Evolutionary conservation across 106 monocot species (phyloP), one percentile per base, ranked within the genome.

Genomic region (Acanthochlamys bracteata): DNA sequence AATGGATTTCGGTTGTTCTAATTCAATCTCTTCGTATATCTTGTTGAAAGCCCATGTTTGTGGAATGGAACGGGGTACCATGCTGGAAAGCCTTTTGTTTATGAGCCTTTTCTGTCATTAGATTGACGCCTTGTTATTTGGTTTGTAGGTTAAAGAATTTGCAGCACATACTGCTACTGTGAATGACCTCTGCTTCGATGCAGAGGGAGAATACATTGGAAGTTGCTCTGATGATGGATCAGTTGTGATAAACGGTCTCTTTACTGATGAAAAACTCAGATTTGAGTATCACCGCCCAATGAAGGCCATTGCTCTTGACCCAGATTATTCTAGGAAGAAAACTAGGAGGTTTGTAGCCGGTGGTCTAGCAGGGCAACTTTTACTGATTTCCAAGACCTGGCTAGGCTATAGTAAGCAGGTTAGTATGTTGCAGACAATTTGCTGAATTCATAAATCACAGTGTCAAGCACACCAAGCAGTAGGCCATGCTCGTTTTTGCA

Each of bases 141-240:
- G n/a, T n/a, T n/a, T 81, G 33, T 76, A 98, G 96, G 84, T 98
- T 16, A 98, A 91, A 78, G 85, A 88, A 71, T 84, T 91, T 78
- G 67, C 67, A 76, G 68, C 80, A 59, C 96, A 98, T 80, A 85
- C 82, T 58, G 91, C 96, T 60, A 88, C 96, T 46, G 85, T 98
- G 16, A 98, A 98, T 69, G 96, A 98, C 68, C 70, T 98, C 52
- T 73, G 88, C 64, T 98, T 98, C 79, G 96, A 98, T 74, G 74
- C 53, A 17, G 91, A 98, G 43, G 88, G 96, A 51, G 96, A 98
- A 75, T 98, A 79, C 60, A 82, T 98, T 72, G 83, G 80, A 49
- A 98, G 96, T 56, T 91, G 96, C 76, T 98, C 96, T 62, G 91
- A 98, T 85, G 96, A 98, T 82, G 96, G 96, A 19, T 76, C 69